Evolutionary conservation across 176 grass and related monocot genomes (phyloP), one percentile per base, ranked within the genome.

Genomic region (Eleusine indica): DNA sequence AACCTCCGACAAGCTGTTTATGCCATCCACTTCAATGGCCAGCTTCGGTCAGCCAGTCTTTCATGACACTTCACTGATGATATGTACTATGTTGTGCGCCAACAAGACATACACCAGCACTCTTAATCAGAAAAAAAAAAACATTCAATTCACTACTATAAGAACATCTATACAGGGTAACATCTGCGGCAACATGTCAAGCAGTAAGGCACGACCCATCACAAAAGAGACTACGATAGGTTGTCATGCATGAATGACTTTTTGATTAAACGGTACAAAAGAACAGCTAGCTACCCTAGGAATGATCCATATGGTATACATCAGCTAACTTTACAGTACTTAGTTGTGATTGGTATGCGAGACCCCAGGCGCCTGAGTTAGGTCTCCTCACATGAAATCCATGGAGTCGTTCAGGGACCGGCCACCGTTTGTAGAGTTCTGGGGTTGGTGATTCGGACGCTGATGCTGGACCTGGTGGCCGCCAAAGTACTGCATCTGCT

Each of bases 381-480:
- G 9, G 16, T 25, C 41, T 57, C 49, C 86, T 99, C 89, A 96
- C 93, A 99, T 91, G 87, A 89, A 99, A 84, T 99, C 93, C 93
- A 99, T 99, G 42, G 93, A 85, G 82, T 99, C 91, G 52, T 58
- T 90, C 56, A 91, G 83, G 73, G 91, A 87, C 39, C 90, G 96
- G 40, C 87, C 83, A 67, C 89, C 87, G 19, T 89, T 91, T 2
- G 84, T 86, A 60, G 91, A 88, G 73, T 62, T 88, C 49, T 90
- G 91, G 11, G 71, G 25, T 11, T 79, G 71, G 25, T 81, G 80
- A 17, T 74, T 88, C 79, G 79, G 75, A 21, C 60, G 83, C 2
- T 90, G 64, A 62, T 78, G 87, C 78, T 91, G 85, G 14, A 76
- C 73, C 70, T 86, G 89, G 74, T 87, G 88, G 9, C 56, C n/a